Base-by-base conservation (phyloP, 1,139 yeast genomes). In the Diutina catenulata region DNA sequence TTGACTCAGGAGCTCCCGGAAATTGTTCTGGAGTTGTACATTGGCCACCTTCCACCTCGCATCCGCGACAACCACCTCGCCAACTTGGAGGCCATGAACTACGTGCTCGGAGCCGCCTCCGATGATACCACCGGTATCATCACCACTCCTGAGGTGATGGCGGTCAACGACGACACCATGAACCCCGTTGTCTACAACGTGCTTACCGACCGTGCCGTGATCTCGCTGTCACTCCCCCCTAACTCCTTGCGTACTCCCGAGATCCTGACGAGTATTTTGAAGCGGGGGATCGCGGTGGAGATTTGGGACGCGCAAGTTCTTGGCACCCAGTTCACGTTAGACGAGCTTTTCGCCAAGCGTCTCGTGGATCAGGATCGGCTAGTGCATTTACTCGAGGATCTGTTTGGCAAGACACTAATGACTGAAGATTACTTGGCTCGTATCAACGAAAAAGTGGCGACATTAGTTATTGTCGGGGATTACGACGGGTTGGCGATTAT, bases 401-500 rank as follows among this genome's bases (percentile, higher is more conserved):
- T 96, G 1, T 91, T 91, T 51, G 80, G 80, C 4, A 75, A 78
- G 44, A 51, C 67, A 3, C 57, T 91, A n/a, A 76, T 84, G 46
- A 51, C 73, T 39, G 70, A 74, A 0, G 76, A 72, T 41, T 91
- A 88, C 51, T 57, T 84, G 25, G 44, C 61, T 1, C 63, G 98
- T 38, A 68, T 91, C 26, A 70, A 78, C 43, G 65, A 75, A 1
- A 62, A 65, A 3, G 64, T 91, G 6, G 91, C 95, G 0, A 80
- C 84, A 0, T 56, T 91, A 11, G 77, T 91, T 6, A 71, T 91
- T 15, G 83, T 91, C 4, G 98, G 97, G 1, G 94, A 91, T 52
- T 91, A 91, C 52, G 95, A 88, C 46, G 98, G 97, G 2, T 88
- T 87, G 13, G 97, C 97, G 0, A 79, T 91, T 9, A 70, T 91